Evolutionary conservation across 306 rosid species (phyloP).

Genomic region (Citrullus amarus): DNA sequence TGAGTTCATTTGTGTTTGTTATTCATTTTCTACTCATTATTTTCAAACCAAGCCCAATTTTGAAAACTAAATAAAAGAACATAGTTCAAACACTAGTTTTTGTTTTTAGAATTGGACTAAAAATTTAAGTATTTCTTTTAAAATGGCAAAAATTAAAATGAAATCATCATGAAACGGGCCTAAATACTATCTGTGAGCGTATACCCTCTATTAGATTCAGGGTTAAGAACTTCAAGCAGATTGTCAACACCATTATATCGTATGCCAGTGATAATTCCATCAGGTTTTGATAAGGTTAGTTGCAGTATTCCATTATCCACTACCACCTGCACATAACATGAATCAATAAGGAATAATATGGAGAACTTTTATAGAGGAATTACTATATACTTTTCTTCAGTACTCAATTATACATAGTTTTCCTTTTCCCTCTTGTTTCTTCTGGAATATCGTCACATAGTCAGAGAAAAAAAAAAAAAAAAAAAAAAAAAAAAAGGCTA

Average conservation of each 20-base stretch:
- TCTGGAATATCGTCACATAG: neutral
- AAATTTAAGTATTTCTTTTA: too few relatives aligned
- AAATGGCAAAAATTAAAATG: too few relatives aligned
- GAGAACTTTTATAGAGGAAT: neutral
- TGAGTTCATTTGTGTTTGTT: too few relatives aligned
- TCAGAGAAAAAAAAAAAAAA: neutral
- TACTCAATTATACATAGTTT: neutral
- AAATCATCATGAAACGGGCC: too few relatives aligned
- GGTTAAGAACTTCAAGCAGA: slow-evolving; percentile 79
- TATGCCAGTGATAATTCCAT: slow-evolving; percentile 73
- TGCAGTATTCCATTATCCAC: slow-evolving; percentile 90
- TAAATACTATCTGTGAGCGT: neutral
- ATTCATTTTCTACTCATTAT: too few relatives aligned
- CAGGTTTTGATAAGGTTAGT: slow-evolving; percentile 77
- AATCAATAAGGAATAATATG: neutral
- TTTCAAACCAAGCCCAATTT: too few relatives aligned
- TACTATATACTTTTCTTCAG: neutral
- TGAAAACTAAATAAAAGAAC: too few relatives aligned
- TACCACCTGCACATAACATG: slow-evolving; percentile 48
- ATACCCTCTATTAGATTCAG: slow-evolving; percentile 81
- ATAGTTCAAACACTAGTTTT: too few relatives aligned
- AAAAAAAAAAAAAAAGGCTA: neutral
- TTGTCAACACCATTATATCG: slow-evolving; percentile 63
- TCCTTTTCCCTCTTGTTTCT: neutral
- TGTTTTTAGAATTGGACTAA: too few relatives aligned